Evolutionary conservation across 495 filamentous ascomycete species (phyloP), one percentile per base, ranked within the genome.

Genomic region (Penicillium paradoxum): DNA sequence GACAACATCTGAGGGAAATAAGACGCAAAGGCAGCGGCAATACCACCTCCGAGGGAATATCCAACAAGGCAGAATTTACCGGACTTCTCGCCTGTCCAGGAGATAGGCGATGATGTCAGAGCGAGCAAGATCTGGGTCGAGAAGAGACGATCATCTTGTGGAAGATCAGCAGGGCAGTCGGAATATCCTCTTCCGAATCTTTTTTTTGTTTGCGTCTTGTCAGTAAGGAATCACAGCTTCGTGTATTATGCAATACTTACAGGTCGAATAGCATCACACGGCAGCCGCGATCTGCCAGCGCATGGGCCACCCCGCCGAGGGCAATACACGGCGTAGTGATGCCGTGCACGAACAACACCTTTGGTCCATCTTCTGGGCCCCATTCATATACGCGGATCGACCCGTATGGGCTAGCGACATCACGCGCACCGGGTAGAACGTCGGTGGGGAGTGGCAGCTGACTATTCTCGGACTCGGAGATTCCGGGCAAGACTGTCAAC

Each of bases 361-460:
- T 96, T 18, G 77, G 71, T 3, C 91, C 91, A 45, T 81, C 66
- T 50, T 84, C 80, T n/a, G 90, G 90, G 8, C 92, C 92, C 76
- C 84, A 96, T 77, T 97, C 92, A 63, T 96, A 95, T 11, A 91
- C 86, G 33, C 88, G 74, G 22, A 90, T 85, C 22, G 77, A 83
- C 18, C 92, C 91, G 58, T 91, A 95, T 51, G 88, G 87, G 6
- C 82, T 88, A 3, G 75, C 65, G 18, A 95, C 85, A 69, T 91
- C 82, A 36, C 89, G 76, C 6, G 73, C 82, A 14, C 90, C 89
- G 0, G 89, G 91, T 21, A 90, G 77, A 25, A 83, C 75, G 65
- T 89, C 79, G 17, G 84, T 82, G 1, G 89, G 89, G 65, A 95
- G 88, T 2, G 89, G 83, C 3, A 86, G 70, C 44, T 66, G 56